Conservation (phyloP, 306 rosid genomes). For the Delonix regia region DNA sequence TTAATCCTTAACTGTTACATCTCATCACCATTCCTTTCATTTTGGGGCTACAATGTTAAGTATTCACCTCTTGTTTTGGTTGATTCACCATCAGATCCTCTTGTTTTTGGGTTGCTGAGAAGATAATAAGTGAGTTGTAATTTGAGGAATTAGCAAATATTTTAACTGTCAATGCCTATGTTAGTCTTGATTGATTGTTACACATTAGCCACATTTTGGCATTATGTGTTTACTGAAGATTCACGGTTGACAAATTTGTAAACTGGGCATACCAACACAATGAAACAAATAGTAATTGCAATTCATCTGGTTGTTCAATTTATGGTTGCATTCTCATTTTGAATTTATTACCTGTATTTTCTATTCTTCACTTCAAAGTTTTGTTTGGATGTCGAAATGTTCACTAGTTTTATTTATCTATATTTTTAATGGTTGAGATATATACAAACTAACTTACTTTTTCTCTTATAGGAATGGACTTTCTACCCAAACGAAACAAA, state of each 20-base stretch:
- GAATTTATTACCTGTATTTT: not conserved
- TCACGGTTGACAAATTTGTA: not conserved
- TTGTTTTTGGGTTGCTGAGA: not conserved
- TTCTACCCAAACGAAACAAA: constrained; percentile 70
- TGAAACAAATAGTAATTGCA: not conserved
- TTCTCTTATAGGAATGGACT: constrained; percentile 80
- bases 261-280: not conserved
- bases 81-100: not conserved
- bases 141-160: constrained; percentile 3
- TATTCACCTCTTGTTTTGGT: not conserved
- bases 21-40: not conserved
- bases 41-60: not conserved
- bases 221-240: not conserved
- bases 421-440: not conserved
- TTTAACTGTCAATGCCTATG: not conserved
- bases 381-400: not conserved
- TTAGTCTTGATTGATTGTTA: not conserved
- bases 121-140: not conserved
- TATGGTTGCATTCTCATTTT: not conserved
- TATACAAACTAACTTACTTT: constrained; percentile 17
- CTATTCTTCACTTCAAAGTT: not conserved
- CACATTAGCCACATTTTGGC: not conserved
- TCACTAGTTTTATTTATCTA: not conserved
- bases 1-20: not conserved
- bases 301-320: constrained; percentile 2